Evolutionary conservation across 257 asterid genomes (phyloP).

Genomic region (Eustoma russellianum): DNA sequence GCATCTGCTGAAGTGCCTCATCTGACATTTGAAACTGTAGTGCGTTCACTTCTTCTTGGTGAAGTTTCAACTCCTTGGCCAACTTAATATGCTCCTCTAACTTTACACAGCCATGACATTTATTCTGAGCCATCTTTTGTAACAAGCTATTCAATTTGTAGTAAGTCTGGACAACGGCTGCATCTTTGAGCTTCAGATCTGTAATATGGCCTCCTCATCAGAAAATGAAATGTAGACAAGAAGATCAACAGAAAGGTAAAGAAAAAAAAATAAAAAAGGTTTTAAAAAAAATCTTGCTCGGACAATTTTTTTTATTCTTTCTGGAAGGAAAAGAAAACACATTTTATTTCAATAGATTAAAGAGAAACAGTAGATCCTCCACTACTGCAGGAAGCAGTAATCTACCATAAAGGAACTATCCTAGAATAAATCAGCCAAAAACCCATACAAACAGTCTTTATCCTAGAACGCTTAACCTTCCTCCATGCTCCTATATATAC

Average conservation of each 20-base stretch:
- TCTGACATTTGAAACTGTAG: conserved; percentile 90
- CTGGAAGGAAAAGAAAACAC: no score
- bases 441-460: no score
- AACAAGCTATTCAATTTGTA: conserved; percentile 53
- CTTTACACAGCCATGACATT: conserved; percentile 88
- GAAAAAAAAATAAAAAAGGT: conserved; percentile 3
- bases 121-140: conserved; percentile 81
- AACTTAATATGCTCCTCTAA: conserved; percentile 70
- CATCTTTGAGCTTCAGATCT: conserved; percentile 86
- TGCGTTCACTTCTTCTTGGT: conserved; percentile 63
- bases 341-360: no score
- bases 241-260: not conserved
- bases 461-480: no score
- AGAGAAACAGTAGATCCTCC: no score
- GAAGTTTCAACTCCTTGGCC: conserved; percentile 58
- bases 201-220: conserved; percentile 9
- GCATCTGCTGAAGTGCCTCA: conserved; percentile 98
- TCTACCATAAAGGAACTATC: no score
- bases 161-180: conserved; percentile 53
- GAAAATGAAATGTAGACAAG: not conserved
- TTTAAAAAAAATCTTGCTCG: no score
- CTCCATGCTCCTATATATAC: no score
- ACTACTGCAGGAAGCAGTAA: no score
- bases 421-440: no score
- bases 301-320: no score